Evolutionary conservation across 2,329 filamentous ascomycete genomes (phyloP).

Genomic region (Thyridium curvatum): DNA sequence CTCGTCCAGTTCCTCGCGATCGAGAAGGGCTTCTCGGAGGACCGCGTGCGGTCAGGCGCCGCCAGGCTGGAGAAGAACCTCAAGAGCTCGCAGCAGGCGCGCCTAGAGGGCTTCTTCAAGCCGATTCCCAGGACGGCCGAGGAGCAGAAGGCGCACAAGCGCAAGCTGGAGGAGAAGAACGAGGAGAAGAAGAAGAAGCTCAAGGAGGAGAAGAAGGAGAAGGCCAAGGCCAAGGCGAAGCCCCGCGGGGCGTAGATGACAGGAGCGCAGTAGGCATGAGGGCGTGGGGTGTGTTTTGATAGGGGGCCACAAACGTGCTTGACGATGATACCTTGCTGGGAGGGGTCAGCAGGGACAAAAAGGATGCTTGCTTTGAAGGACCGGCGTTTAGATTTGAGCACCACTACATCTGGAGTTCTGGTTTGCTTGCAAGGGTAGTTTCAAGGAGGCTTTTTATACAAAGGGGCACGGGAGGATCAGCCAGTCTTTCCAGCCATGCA

Average conservation of each 20-base stretch:
- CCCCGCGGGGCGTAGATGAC: constrained; percentile 59
- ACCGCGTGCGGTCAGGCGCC: constrained; percentile 76
- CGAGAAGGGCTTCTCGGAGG: constrained; percentile 96
- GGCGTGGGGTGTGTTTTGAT: too few relatives aligned
- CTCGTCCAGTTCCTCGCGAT: constrained; percentile 83
- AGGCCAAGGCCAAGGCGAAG: constrained; percentile 84
- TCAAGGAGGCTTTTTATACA: too few relatives aligned
- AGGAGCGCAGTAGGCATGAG: too few relatives aligned
- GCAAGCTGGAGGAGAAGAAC: constrained; percentile 88
- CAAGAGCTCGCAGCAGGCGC: constrained; percentile 83
- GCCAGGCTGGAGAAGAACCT: constrained; percentile 80
- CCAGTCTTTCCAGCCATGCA: too few relatives aligned
- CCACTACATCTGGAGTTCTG: too few relatives aligned
- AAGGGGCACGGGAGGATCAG: too few relatives aligned
- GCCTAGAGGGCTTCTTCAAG: constrained; percentile 97
- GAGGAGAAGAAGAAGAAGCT: constrained; percentile 92
- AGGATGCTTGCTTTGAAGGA: background rate
- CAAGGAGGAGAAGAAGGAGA: constrained; percentile 92
- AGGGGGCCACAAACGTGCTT: background rate
- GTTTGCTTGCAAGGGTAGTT: too few relatives aligned
- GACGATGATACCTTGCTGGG: background rate
- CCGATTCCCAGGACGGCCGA: constrained; percentile 80
- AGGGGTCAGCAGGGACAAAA: background rate
- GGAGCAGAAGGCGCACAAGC: constrained; percentile 78
- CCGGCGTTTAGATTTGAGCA: background rate